A percentile compares a stretch with the other conserved stretches of the same genome.
Conservation (phyloP, 306 rosid genomes). For the Corylus heterophylla region DNA sequence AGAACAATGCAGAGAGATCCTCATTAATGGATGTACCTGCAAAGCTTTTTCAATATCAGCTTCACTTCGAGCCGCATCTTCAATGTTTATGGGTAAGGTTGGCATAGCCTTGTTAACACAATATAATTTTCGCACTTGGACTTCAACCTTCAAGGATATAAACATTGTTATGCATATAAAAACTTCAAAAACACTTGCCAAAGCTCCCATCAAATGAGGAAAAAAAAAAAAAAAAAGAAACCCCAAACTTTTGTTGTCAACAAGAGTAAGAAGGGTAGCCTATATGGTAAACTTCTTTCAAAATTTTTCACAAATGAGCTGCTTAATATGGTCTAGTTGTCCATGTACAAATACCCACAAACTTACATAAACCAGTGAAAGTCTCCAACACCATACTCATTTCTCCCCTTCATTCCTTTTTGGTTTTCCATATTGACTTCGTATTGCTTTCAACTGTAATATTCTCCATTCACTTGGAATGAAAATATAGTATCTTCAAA, state of each 20-base stretch:
- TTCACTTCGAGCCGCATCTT: slow-evolving; percentile 93
- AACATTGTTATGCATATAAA: background rate
- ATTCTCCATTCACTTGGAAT: background rate
- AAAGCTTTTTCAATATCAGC: slow-evolving; percentile 69
- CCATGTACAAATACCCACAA: background rate
- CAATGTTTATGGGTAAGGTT: slow-evolving; percentile 65
- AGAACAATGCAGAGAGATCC: no score
- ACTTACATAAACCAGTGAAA: background rate
- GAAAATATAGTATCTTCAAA: background rate
- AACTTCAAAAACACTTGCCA: background rate
- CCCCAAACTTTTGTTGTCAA: background rate
- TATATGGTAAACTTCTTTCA: background rate
- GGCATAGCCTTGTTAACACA: slow-evolving; percentile 62
- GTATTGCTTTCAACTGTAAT: background rate
- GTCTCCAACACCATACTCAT: background rate
- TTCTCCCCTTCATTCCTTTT: background rate
- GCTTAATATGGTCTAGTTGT: background rate
- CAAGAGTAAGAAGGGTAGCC: background rate
- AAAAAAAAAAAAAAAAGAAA: no score
- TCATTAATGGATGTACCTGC: slow-evolving; percentile 34
- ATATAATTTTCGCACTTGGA: slow-evolving; percentile 72
- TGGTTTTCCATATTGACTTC: background rate
- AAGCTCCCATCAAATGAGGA: background rate
- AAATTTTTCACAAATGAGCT: background rate
- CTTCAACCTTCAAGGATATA: slow-evolving; percentile 49